phyloP scores from a whole-genome alignment of 345 rosid genomes.

The Orychophragmus violaceus region DNA sequence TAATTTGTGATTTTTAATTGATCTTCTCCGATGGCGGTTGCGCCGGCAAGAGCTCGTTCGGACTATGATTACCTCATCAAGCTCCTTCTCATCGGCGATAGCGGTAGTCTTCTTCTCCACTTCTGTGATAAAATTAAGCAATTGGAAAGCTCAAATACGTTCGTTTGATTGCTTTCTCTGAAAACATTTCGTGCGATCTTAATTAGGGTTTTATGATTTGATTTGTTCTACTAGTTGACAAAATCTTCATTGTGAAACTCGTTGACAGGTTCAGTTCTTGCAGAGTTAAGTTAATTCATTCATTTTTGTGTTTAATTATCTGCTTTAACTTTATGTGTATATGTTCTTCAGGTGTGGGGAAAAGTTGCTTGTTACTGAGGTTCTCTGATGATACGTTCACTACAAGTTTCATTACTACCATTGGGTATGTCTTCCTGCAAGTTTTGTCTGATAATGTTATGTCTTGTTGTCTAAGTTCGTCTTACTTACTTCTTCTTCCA shows the following conservation, averaged over 20 bases:
- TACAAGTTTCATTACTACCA: no score
- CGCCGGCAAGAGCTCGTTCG: conserved; percentile 49
- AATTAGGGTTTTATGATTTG: conserved; percentile 17
- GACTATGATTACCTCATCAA: conserved; percentile 49
- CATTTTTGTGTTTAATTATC: neutral
- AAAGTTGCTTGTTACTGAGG: conserved; percentile 82
- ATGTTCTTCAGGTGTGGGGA: conserved; percentile 75
- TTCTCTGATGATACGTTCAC: conserved; percentile 89
- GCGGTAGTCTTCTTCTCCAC: conserved; percentile 25
- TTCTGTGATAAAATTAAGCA: neutral
- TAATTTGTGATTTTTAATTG: neutral
- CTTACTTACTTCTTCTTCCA: neutral
- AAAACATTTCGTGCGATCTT: neutral
- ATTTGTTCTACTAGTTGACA: no score
- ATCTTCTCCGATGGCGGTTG: conserved; percentile 37
- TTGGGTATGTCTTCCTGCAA: conserved; percentile 46
- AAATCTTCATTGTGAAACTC: no score
- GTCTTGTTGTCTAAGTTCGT: neutral
- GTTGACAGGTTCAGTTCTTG: no score
- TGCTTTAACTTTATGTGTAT: neutral
- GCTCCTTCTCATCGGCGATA: conserved; percentile 48
- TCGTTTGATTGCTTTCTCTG: neutral
- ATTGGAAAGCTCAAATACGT: neutral
- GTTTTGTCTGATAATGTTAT: neutral
- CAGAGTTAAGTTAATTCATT: neutral